Percentiles rank a stretch among this genome's conserved stretches.
phyloP scores from a whole-genome alignment of 2,329 filamentous ascomycete genomes.

The Hortaea werneckii region DNA sequence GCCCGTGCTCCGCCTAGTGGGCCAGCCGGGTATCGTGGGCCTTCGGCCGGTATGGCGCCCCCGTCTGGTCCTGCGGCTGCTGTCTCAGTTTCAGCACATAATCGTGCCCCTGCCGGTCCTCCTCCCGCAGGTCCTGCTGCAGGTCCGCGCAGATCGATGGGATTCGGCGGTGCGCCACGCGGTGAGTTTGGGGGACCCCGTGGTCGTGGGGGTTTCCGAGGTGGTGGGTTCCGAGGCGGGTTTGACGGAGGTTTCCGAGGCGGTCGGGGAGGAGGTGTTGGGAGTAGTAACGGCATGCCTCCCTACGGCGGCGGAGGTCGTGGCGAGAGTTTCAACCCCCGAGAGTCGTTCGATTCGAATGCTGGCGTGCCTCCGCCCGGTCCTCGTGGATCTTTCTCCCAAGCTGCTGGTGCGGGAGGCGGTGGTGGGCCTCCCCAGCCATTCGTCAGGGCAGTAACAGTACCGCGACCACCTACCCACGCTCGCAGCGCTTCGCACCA shows the following conservation, averaged over 20 bases:
- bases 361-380: conserved; percentile 20
- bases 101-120: conserved; percentile 14
- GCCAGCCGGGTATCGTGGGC: conserved; percentile 14
- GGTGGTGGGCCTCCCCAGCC: conserved; percentile 15
- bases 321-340: background rate
- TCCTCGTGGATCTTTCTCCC: conserved; percentile 22
- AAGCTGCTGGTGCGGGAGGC: conserved; percentile 1
- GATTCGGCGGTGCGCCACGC: conserved; percentile 22
- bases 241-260: conserved; percentile 18
- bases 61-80: conserved; percentile 24
- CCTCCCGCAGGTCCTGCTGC: conserved; percentile 19
- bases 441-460: conserved; percentile 34
- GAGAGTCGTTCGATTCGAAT: background rate
- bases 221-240: conserved; percentile 26
- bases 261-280: conserved; percentile 2
- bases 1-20: conserved; percentile 21
- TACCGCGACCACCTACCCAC: conserved; percentile 36
- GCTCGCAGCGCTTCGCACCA: conserved; percentile 34
- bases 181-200: conserved; percentile 21
- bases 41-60: conserved; percentile 16
- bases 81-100: conserved; percentile 12
- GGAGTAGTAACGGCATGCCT: background rate
- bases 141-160: conserved; percentile 18
- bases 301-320: background rate
- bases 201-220: conserved; percentile 20